Evolutionary conservation across 2,329 filamentous ascomycete species (phyloP).

Genomic region (Ophiostoma himal-ulmi): DNA sequence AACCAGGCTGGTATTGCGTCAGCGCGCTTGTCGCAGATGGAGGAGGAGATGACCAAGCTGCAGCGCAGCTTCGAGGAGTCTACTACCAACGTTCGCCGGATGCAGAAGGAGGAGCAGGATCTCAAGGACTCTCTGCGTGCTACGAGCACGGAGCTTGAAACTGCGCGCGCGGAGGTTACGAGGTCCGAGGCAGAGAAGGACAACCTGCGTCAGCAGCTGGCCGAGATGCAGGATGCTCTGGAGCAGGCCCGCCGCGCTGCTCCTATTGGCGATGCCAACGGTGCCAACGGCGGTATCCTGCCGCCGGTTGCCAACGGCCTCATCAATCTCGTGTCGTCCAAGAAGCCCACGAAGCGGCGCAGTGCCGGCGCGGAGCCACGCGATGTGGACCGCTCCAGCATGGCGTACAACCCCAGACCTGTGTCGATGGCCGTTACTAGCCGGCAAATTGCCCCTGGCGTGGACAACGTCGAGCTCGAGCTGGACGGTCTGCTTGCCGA

Average conservation of each 20-base stretch:
- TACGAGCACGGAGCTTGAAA: slow-evolving; percentile 75
- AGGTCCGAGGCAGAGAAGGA: slow-evolving; percentile 80
- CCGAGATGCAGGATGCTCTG: slow-evolving; percentile 86
- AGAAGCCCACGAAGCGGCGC: slow-evolving; percentile 83
- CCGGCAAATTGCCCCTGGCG: slow-evolving; percentile 61
- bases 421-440: slow-evolving; percentile 87
- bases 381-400: slow-evolving; percentile 84
- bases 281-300: slow-evolving; percentile 34
- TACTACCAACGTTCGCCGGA: slow-evolving; percentile 78
- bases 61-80: slow-evolving; percentile 88
- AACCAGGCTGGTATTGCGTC: slow-evolving; percentile 96
- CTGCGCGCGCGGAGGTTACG: slow-evolving; percentile 66
- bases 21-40: slow-evolving; percentile 82
- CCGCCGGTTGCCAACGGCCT: slow-evolving; percentile 63
- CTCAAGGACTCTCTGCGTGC: slow-evolving; percentile 75
- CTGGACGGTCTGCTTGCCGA: slow-evolving; percentile 89
- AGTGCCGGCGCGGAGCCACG: slow-evolving; percentile 84
- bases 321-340: slow-evolving; percentile 93
- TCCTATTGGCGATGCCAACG: slow-evolving; percentile 57
- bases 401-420: slow-evolving; percentile 86
- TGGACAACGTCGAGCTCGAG: slow-evolving; percentile 91
- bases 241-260: slow-evolving; percentile 75
- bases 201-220: slow-evolving; percentile 78
- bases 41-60: slow-evolving; percentile 90
- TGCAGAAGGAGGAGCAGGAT: slow-evolving; percentile 89